Evolutionary conservation across 805 yeast genomes (phyloP).

Genomic region (Cyberlindnera meyerae): DNA sequence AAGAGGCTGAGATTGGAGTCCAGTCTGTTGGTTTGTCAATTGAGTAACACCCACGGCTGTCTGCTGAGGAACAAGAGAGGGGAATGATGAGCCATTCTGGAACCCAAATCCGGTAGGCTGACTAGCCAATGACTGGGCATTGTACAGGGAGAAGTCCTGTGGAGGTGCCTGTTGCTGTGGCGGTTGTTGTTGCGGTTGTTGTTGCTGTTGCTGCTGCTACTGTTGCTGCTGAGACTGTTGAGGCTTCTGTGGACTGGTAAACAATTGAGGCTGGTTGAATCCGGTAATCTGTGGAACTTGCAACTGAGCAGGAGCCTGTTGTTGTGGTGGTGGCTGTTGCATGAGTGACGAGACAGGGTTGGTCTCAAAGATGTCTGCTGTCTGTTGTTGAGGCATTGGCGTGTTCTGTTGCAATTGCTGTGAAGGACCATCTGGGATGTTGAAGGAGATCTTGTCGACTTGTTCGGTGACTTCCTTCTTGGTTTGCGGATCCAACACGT

Average conservation of each 20-base stretch:
- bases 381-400: background rate
- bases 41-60: background rate
- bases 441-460: conserved; percentile 81
- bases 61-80: conserved; percentile 1
- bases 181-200: too few species aligned
- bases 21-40: conserved; percentile 14
- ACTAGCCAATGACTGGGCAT: conserved; percentile 8
- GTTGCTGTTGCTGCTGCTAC: too few species aligned
- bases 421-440: conserved; percentile 50
- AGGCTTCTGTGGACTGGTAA: conserved; percentile 16
- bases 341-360: conserved; percentile 28
- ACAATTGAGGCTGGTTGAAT: conserved; percentile 12
- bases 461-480: conserved; percentile 78
- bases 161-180: too few species aligned
- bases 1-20: background rate
- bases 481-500: conserved; percentile 62
- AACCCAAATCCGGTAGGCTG: conserved; percentile 27
- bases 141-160: conserved; percentile 5
- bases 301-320: conserved; percentile 3
- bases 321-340: conserved; percentile 1
- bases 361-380: conserved; percentile 18
- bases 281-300: conserved; percentile 7
- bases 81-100: conserved; percentile 20
- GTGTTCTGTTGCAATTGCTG: background rate
- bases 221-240: too few species aligned